Evolutionary conservation across 2,329 filamentous ascomycete genomes (phyloP).

Genomic region (Pseudogymnoascus pannorum): DNA sequence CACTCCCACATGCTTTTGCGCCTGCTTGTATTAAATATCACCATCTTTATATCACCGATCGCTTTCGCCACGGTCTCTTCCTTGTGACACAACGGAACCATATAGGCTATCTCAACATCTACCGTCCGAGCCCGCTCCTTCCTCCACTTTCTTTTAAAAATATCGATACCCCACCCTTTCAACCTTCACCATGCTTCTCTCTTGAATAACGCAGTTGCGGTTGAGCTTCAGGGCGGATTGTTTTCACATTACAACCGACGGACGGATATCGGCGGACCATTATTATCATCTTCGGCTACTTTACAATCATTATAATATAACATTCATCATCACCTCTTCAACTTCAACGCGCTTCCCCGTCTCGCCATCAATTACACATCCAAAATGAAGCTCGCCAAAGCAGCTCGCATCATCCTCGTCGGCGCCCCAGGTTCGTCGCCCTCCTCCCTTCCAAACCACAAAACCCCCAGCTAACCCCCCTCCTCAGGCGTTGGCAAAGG

Average conservation of each 20-base stretch:
- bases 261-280: slow-evolving; percentile 2
- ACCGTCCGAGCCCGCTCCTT: not conserved
- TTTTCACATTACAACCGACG: not conserved
- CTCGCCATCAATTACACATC: slow-evolving; percentile 18
- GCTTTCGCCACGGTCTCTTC: not conserved
- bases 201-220: not conserved
- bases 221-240: not conserved
- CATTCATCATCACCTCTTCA: not conserved
- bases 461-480: not conserved
- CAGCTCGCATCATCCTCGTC: slow-evolving; percentile 88
- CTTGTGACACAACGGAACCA: not conserved
- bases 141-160: not conserved
- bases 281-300: slow-evolving; percentile 3
- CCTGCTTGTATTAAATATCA: not conserved
- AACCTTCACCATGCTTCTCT: not conserved
- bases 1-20: not conserved
- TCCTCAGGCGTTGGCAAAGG: not conserved
- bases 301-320: not conserved
- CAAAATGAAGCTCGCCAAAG: slow-evolving; percentile 61
- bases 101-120: not conserved
- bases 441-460: not conserved
- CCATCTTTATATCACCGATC: not conserved
- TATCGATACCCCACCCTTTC: not conserved
- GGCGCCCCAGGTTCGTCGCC: slow-evolving; percentile 60
- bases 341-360: not conserved